Evolutionary conservation across 352 stramenopile species (phyloP).

Genomic region (Phytophthora pseudosyringae): DNA sequence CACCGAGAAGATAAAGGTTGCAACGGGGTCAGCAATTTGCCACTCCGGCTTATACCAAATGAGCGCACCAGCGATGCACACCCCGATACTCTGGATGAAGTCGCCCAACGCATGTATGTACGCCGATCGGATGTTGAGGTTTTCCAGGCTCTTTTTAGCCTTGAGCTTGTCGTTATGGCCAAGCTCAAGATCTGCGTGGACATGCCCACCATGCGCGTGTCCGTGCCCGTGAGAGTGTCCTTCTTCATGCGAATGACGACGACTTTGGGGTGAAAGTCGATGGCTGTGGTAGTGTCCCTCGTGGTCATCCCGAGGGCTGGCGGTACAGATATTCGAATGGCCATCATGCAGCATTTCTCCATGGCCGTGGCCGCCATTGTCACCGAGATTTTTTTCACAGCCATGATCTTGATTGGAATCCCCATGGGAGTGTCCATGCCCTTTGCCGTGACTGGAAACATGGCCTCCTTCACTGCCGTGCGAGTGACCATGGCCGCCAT

Average conservation of each 20-base stretch:
- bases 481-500: conserved; percentile 26
- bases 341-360: conserved; percentile 12
- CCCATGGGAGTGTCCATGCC: conserved; percentile 19
- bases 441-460: conserved; percentile 4
- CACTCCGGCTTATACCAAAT: conserved; percentile 98
- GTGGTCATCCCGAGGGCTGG: background rate
- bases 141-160: conserved; percentile 56
- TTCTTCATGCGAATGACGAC: background rate
- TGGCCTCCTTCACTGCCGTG: conserved; percentile 19
- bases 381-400: background rate
- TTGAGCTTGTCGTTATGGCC: conserved; percentile 2
- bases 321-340: conserved; percentile 26
- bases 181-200: conserved; percentile 26
- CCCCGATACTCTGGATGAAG: conserved; percentile 96
- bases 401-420: background rate
- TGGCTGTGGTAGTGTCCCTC: background rate
- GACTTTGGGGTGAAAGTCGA: background rate
- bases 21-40: conserved; percentile 97
- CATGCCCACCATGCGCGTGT: conserved; percentile 35
- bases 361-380: conserved; percentile 7
- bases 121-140: conserved; percentile 95
- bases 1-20: conserved; percentile 97
- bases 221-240: conserved; percentile 18
- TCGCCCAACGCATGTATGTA: conserved; percentile 98
- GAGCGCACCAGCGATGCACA: conserved; percentile 94